A percentile compares a stretch with the other conserved stretches of the same genome.
phyloP scores from a whole-genome alignment of 116 monocot genomes.

The Cymodocea nodosa region DNA sequence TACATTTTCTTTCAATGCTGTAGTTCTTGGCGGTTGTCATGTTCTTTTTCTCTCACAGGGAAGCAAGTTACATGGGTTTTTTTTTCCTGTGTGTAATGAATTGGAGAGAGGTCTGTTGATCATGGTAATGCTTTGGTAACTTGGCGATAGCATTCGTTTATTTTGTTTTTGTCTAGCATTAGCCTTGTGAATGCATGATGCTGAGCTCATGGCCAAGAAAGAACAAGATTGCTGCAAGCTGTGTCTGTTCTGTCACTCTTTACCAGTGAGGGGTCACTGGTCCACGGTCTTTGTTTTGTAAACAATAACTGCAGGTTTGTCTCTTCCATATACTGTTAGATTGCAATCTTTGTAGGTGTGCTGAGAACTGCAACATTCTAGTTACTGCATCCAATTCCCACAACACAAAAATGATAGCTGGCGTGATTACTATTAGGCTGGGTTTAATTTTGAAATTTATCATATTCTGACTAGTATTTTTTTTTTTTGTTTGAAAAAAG shows the following conservation, averaged over 20 bases:
- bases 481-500: too few species aligned
- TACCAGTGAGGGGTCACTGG: not conserved
- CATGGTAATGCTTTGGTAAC: not conserved
- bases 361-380: constrained; percentile 2
- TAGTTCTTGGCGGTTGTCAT: too few species aligned
- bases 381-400: not conserved
- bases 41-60: too few species aligned
- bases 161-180: constrained; percentile 2
- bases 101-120: not conserved
- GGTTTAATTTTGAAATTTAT: too few species aligned
- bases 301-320: constrained; percentile 3
- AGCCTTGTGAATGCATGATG: not conserved
- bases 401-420: not conserved
- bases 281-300: not conserved
- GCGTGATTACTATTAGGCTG: too few species aligned
- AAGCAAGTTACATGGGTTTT: too few species aligned
- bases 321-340: not conserved
- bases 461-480: too few species aligned
- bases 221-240: constrained; percentile 1
- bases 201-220: not conserved
- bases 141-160: not conserved
- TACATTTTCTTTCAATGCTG: too few species aligned
- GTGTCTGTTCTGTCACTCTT: not conserved
- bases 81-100: too few species aligned
- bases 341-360: not conserved